Conservation (phyloP, 345 rosid species). For the Aethionema arabicum region DNA sequence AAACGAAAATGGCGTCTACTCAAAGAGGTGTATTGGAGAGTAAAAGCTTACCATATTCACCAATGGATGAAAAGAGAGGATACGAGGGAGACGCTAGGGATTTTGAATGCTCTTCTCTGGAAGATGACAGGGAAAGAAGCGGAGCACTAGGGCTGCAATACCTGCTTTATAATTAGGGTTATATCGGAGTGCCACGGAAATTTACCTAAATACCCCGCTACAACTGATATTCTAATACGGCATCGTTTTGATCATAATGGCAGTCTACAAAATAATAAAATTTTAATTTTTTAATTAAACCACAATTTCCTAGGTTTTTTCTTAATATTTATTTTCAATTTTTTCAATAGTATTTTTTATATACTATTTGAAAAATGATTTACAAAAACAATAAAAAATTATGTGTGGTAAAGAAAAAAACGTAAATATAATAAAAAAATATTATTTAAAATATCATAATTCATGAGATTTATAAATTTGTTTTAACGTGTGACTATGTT, state of each 20-base stretch:
- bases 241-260: conserved; percentile 9
- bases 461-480: too few species aligned
- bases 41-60: conserved; percentile 32
- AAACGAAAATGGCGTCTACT: not conserved
- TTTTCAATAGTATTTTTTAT: too few species aligned
- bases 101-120: conserved; percentile 6
- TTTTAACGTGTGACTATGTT: too few species aligned
- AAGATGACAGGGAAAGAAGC: conserved; percentile 7
- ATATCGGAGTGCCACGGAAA: not conserved
- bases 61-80: conserved; percentile 11
- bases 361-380: too few species aligned
- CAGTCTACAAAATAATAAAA: too few species aligned
- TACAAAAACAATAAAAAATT: too few species aligned
- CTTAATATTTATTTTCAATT: too few species aligned
- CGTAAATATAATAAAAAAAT: too few species aligned
- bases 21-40: not conserved
- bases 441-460: too few species aligned
- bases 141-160: conserved; percentile 6
- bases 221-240: not conserved
- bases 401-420: too few species aligned
- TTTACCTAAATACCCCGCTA: conserved; percentile 26
- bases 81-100: not conserved
- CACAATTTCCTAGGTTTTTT: too few species aligned
- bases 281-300: too few species aligned
- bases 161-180: conserved; percentile 33